phyloP scores from a whole-genome alignment of 805 yeast genomes.

The Kodamaea hsintzibuensis region DNA sequence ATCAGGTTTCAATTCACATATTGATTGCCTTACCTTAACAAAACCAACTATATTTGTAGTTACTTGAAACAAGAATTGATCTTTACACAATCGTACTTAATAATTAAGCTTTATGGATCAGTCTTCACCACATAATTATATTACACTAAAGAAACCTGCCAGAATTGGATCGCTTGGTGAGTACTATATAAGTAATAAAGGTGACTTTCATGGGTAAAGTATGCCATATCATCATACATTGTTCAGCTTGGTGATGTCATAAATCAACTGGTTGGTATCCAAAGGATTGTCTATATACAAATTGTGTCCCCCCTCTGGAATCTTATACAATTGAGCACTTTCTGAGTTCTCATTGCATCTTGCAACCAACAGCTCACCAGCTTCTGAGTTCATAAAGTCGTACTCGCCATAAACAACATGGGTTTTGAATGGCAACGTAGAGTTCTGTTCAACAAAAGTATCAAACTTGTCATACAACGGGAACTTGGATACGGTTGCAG shows the following conservation, averaged over 20 bases:
- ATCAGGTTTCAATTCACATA: too few relatives aligned
- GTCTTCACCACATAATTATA: too few relatives aligned
- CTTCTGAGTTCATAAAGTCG: conserved; percentile 71
- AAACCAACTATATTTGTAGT: too few relatives aligned
- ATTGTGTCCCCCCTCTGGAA: conserved; percentile 45
- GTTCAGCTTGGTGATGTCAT: conserved; percentile 10
- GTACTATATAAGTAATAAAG: too few relatives aligned
- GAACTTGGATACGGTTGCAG: conserved; percentile 60
- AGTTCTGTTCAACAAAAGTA: conserved; percentile 24
- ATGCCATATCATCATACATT: too few relatives aligned
- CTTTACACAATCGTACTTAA: too few relatives aligned
- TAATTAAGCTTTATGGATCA: too few relatives aligned
- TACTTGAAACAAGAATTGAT: too few relatives aligned
- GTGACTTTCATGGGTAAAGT: too few relatives aligned
- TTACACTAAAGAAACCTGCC: too few relatives aligned
- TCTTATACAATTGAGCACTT: conserved; percentile 11
- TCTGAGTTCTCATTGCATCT: background rate
- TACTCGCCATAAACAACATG: conserved; percentile 64
- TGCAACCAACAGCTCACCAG: conserved; percentile 43
- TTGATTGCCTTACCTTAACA: too few relatives aligned
- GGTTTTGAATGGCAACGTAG: conserved; percentile 26
- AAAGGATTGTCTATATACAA: conserved; percentile 47
- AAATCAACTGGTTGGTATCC: conserved; percentile 34
- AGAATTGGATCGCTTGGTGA: too few relatives aligned
- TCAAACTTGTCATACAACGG: conserved; percentile 64